A percentile compares a stretch with the other conserved stretches of the same genome.
Conservation (phyloP, 257 asterid genomes). For the Knoxia roxburghii region DNA sequence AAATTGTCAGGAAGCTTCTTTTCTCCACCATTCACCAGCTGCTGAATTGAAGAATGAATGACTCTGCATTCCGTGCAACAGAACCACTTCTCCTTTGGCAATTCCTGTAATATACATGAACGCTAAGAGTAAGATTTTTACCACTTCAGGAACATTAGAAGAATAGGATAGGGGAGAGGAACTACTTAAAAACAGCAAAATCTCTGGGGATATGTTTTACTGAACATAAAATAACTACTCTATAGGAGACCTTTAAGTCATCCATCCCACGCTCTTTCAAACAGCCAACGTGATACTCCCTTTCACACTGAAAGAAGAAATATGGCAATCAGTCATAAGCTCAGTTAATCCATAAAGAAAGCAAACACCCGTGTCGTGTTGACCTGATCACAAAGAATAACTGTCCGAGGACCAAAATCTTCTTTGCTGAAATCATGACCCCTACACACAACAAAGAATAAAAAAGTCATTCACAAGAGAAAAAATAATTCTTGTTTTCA, state of each 20-base stretch:
- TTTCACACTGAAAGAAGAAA: slow-evolving; percentile 65
- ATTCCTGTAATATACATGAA: slow-evolving; percentile 44
- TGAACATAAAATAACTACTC: no score
- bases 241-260: slow-evolving; percentile 54
- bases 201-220: no score
- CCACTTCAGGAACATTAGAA: neutral
- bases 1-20: slow-evolving; percentile 53
- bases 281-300: slow-evolving; percentile 85
- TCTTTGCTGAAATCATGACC: slow-evolving; percentile 55
- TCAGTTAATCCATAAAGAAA: neutral
- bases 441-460: slow-evolving; percentile 40
- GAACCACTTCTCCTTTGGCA: slow-evolving; percentile 82
- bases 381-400: slow-evolving; percentile 96
- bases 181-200: neutral
- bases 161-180: neutral
- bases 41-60: slow-evolving; percentile 49
- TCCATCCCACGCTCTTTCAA: slow-evolving; percentile 62
- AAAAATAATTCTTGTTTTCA: neutral
- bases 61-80: slow-evolving; percentile 55
- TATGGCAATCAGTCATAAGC: neutral
- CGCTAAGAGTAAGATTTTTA: neutral
- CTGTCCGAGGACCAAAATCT: slow-evolving; percentile 59
- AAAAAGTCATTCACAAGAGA: slow-evolving; percentile 13
- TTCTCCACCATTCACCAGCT: slow-evolving; percentile 53
- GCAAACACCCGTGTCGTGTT: neutral